Evolutionary conservation across 202 grass and related monocot species (phyloP), one percentile per base, ranked within the genome.

Genomic region (Zoysia matrella): DNA sequence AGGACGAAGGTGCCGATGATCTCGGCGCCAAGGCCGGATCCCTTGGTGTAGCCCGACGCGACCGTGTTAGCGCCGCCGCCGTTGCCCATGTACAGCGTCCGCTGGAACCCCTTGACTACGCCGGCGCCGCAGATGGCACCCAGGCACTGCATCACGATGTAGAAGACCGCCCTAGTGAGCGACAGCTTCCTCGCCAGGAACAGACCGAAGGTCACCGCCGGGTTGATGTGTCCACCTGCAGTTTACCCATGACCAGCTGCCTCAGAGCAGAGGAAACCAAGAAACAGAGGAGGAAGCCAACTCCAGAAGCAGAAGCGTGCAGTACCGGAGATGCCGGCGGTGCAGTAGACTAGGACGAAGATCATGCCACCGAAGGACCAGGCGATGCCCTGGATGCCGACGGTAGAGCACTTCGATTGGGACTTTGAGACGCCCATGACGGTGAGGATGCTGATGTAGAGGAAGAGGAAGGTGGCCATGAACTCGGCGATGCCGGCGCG

Each of bases 1-100:
- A 94, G 92, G 9, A 89, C 86, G 79, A 94, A 94, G 3, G 92
- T 94, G 75, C 92, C 92, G 8, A 89, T 83, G 79, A 91, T 91
- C 80, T 94, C 92, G 52, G 89, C 89, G 47, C 48, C 86, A 15
- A 94, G 80, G 2, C 86, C 92, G 5, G 86, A 83, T 14, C 86
- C 92, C 65, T 46, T 76, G 44, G 92, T 89, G 80, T 91, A 94
- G 4, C 89, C 89, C 1, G 76, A 56, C 68, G 83, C 66, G 76
- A 94, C 67, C 86, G 83, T 80, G 82, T 94, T 94, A 18, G 92
- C 89, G 44, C 92, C 92, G 15, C 92, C 92, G 44, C 92, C 92
- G 49, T 84, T 70, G 14, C 80, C 42, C 10, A 18, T 5, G 62
- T 78, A 78, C 9, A n/a, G 18, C 22, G 5, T 12, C 75, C 48